Evolutionary conservation across 306 rosid species (phyloP).

Genomic region (Glycine soja): DNA sequence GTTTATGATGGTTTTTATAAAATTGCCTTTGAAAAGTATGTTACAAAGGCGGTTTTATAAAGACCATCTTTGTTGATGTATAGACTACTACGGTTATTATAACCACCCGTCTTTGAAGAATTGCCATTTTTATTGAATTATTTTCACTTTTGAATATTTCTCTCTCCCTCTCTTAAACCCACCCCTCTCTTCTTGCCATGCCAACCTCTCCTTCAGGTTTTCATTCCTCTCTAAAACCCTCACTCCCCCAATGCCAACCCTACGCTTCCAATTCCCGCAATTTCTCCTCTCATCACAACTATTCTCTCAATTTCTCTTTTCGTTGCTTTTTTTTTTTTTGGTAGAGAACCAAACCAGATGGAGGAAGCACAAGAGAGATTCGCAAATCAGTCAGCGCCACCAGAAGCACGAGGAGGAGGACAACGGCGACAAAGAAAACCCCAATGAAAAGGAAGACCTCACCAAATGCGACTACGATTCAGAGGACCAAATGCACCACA

Average conservation of each 20-base stretch:
- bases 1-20: too few species aligned
- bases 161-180: conserved; percentile 42
- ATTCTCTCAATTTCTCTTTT: background rate
- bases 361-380: conserved; percentile 89
- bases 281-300: too few species aligned
- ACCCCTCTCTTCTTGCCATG: conserved; percentile 57
- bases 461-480: conserved; percentile 51
- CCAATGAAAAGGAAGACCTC: conserved; percentile 56
- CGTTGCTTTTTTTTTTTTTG: background rate
- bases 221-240: conserved; percentile 42
- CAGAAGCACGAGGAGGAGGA: conserved; percentile 71
- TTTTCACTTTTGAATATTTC: too few species aligned
- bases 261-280: too few species aligned
- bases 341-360: conserved; percentile 82
- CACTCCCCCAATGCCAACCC: too few species aligned
- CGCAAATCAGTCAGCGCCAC: conserved; percentile 62
- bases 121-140: too few species aligned
- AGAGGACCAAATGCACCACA: conserved; percentile 66
- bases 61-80: too few species aligned
- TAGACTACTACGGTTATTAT: too few species aligned
- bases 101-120: too few species aligned
- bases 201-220: conserved; percentile 83
- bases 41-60: too few species aligned
- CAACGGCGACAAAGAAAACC: conserved; percentile 75
- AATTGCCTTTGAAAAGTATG: too few species aligned